Evolutionary conservation across 1,139 yeast genomes (phyloP).

Genomic region (Geotrichum australiense): DNA sequence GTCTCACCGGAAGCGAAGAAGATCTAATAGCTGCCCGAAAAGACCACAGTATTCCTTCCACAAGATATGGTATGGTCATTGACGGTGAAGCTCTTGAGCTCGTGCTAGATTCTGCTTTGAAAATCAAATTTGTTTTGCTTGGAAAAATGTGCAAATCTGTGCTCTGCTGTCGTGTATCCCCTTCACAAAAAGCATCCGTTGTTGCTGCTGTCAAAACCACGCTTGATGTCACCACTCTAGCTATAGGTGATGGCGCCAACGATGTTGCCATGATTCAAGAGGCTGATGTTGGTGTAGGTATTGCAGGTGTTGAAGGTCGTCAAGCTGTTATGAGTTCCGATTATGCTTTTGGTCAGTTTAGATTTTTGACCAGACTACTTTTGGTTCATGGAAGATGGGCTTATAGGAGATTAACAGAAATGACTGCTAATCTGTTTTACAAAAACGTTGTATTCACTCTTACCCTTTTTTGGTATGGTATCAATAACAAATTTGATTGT

Average conservation of each 20-base stretch:
- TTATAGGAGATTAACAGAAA: slow-evolving; percentile 81
- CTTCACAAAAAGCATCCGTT: slow-evolving; percentile 94
- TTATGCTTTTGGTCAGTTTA: slow-evolving; percentile 92
- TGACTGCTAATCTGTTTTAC: slow-evolving; percentile 90
- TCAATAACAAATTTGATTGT: slow-evolving; percentile 80
- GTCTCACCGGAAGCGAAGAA: slow-evolving; percentile 52
- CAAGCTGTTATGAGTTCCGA: slow-evolving; percentile 98
- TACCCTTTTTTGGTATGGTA: slow-evolving; percentile 90
- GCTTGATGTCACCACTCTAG: slow-evolving; percentile 78
- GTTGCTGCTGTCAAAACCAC: slow-evolving; percentile 82
- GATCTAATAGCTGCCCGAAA: slow-evolving; percentile 56
- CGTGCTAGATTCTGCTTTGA: slow-evolving; percentile 50
- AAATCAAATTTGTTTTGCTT: slow-evolving; percentile 66
- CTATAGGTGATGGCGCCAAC: slow-evolving; percentile 97
- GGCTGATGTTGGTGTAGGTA: slow-evolving; percentile 97
- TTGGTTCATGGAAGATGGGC: slow-evolving; percentile 97
- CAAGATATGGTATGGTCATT: slow-evolving; percentile 73
- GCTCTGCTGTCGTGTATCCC: slow-evolving; percentile 92
- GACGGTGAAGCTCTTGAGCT: slow-evolving; percentile 88
- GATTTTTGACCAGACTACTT: slow-evolving; percentile 69
- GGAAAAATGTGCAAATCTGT: slow-evolving; percentile 95
- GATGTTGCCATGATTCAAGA: slow-evolving; percentile 99
- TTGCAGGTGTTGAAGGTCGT: slow-evolving; percentile 97
- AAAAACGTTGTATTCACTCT: slow-evolving; percentile 85
- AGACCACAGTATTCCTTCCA: slow-evolving; percentile 73